These are phyloP conservation scores for Proliferodiscus dingleyae DNA, from an alignment of 2,329 filamentous ascomycete species.

Conservation along the genomic window DNA sequence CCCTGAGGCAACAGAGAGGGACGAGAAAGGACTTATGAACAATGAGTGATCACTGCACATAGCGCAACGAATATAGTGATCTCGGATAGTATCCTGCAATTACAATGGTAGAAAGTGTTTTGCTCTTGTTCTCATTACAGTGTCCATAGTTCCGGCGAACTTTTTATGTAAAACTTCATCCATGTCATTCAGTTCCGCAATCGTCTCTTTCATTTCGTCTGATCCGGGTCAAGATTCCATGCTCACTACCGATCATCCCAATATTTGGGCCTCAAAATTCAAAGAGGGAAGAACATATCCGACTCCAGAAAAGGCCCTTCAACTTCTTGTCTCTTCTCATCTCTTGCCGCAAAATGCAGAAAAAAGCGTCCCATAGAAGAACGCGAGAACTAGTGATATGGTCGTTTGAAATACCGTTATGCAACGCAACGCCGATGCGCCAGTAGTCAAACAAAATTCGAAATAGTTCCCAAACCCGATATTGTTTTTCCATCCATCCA, in stretches of 20 bases:
- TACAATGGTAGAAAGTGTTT: background rate
- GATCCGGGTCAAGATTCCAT: slow-evolving; percentile 49
- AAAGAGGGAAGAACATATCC: background rate
- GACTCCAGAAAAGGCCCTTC: background rate
- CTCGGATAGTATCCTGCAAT: background rate
- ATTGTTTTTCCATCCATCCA: slow-evolving; percentile 8
- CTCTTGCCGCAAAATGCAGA: background rate
- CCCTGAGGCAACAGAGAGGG: no score
- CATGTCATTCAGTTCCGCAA: slow-evolving; percentile 79
- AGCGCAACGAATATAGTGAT: background rate
- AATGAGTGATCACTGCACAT: no score
- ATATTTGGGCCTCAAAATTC: background rate
- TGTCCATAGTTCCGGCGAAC: slow-evolving; percentile 17
- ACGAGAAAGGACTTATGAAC: no score
- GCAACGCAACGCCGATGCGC: slow-evolving; percentile 23
- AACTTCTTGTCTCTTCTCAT: background rate
- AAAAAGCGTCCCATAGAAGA: background rate
- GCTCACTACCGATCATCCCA: background rate
- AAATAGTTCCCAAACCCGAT: slow-evolving; percentile 6
- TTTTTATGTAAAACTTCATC: slow-evolving; percentile 36
- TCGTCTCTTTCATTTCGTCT: slow-evolving; percentile 58
- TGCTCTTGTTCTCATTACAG: slow-evolving; percentile 1
- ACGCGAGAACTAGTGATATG: slow-evolving; percentile 1
- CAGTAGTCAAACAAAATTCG: slow-evolving; percentile 15
- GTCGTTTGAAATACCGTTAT: slow-evolving; percentile 8